These are phyloP conservation scores for Colletotrichum lindemuthianum DNA, from an alignment of 2,329 filamentous ascomycete genomes.

Conservation along the genomic window DNA sequence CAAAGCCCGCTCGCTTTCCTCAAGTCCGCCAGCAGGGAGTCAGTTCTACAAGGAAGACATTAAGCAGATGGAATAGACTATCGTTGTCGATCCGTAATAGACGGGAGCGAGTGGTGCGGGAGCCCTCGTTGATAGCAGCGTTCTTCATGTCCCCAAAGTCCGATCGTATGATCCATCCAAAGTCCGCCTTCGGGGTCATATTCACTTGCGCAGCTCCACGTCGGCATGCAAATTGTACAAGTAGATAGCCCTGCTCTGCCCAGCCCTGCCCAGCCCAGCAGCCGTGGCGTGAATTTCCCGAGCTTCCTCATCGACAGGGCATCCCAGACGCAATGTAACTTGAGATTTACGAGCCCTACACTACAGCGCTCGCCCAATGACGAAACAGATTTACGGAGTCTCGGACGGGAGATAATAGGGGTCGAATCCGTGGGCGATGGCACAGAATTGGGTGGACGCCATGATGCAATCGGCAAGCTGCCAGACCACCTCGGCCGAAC, in stretches of 20 bases:
- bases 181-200: conserved; percentile 1
- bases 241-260: background rate
- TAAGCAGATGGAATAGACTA: too few species aligned
- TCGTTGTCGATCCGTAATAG: background rate
- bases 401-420: conserved; percentile 1
- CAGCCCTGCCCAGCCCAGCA: conserved; percentile 3
- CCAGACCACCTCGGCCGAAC: conserved; percentile 5
- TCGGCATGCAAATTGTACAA: conserved; percentile 5
- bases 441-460: background rate
- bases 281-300: conserved; percentile 11
- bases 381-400: background rate
- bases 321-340: conserved; percentile 7
- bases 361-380: conserved; percentile 1
- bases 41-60: too few species aligned
- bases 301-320: background rate
- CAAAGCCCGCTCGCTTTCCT: background rate
- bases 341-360: conserved; percentile 27
- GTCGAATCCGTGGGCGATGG: background rate
- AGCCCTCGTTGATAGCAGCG: background rate
- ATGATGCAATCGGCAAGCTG: conserved; percentile 24
- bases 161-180: background rate
- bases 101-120: background rate
- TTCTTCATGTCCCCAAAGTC: conserved; percentile 10
- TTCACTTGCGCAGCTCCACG: background rate
- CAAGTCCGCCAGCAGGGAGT: background rate